Base-by-base conservation (phyloP, 2,329 filamentous ascomycete genomes). In the Emericellopsis atlantica region DNA sequence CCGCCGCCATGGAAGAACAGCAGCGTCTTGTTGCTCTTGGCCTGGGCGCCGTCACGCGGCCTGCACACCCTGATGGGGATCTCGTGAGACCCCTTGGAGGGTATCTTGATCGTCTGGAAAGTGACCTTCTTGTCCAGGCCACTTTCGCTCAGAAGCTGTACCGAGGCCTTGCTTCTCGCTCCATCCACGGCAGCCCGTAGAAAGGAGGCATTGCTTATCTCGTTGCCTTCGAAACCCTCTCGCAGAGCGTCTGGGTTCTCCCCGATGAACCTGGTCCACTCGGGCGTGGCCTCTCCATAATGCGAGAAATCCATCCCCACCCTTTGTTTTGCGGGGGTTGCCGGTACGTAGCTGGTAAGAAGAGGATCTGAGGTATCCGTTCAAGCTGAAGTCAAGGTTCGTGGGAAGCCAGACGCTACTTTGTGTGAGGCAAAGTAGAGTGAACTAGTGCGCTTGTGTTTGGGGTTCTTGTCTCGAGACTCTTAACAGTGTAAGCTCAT, bases 1-100 rank as follows among this genome's bases (percentile, higher is more conserved):
- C 72, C 72, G 10, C 72, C 72, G 5, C 72, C 71, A 49, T 76
- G 72, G 16, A 68, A 57, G 48, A 67, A 66, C 18, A 70, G 46
- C 9, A 44, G 31, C n/a, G 31, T 32, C 11, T 40, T 60, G n/a
- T 41, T 34, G 15, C 21, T 10, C 18, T 3, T 10, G 5, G n/a
- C 36, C 8, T 5, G 10, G 3, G 8, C 22, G 5, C 16, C 10
- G 14, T 4, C 21, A 4, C 9, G 7, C 3, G 40, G 37, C 14
- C 21, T 33, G 31, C 43, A 45, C 14, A 42, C 9, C 14, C 43
- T 32, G 5, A 42, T 14, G 18, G 43, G 40, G 14, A 44, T 42
- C 8, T 29, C 34, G 21, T 44, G 43, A 6, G 11, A 15, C 12
- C 32, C 31, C 14, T 39, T 22, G 14, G 40, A 42, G 21, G 43